Percentiles rank a stretch among this genome's conserved stretches.
phyloP scores from a whole-genome alignment of 1,284 basidiomycete genomes.

The Rugosomyces carneus region DNA sequence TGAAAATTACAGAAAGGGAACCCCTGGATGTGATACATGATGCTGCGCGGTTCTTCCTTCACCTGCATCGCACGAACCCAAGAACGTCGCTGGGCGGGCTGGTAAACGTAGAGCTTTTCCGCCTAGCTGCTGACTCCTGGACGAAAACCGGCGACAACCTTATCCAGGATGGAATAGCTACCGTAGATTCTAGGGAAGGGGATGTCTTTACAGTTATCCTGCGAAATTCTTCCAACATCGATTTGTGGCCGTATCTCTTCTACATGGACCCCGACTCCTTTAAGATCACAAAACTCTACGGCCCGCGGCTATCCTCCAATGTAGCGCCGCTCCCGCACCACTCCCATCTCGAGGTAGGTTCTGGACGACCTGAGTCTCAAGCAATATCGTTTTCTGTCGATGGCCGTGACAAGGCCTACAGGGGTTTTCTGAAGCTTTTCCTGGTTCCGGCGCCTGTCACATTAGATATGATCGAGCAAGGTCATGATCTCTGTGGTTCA shows the following conservation, averaged over 20 bases:
- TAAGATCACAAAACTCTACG: slow-evolving; percentile 26
- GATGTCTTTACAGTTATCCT: slow-evolving; percentile 26
- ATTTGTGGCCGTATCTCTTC: slow-evolving; percentile 31
- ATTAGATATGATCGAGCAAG: slow-evolving; percentile 23
- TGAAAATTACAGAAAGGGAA: slow-evolving; percentile 20
- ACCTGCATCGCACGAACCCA: slow-evolving; percentile 25
- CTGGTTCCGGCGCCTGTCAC: slow-evolving; percentile 24
- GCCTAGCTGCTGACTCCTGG: slow-evolving; percentile 25
- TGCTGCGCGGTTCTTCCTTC: slow-evolving; percentile 30
- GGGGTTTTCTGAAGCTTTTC: slow-evolving; percentile 27
- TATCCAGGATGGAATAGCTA: slow-evolving; percentile 23
- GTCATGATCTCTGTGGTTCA: background rate
- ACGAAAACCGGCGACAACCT: slow-evolving; percentile 23
- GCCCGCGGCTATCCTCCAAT: slow-evolving; percentile 18
- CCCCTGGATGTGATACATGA: slow-evolving; percentile 26
- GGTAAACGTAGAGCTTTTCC: slow-evolving; percentile 28
- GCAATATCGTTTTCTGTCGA: slow-evolving; percentile 25
- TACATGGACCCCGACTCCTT: slow-evolving; percentile 32
- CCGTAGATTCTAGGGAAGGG: slow-evolving; percentile 23
- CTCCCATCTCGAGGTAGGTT: slow-evolving; percentile 25
- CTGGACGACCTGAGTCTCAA: slow-evolving; percentile 25
- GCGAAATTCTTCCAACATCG: slow-evolving; percentile 24
- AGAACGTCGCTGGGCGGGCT: slow-evolving; percentile 22
- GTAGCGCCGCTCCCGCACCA: slow-evolving; percentile 24
- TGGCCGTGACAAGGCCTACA: slow-evolving; percentile 19